These are phyloP conservation scores for Ophiostoma himal-ulmi DNA, from an alignment of 2,329 filamentous ascomycete genomes.

Conservation along the genomic window DNA sequence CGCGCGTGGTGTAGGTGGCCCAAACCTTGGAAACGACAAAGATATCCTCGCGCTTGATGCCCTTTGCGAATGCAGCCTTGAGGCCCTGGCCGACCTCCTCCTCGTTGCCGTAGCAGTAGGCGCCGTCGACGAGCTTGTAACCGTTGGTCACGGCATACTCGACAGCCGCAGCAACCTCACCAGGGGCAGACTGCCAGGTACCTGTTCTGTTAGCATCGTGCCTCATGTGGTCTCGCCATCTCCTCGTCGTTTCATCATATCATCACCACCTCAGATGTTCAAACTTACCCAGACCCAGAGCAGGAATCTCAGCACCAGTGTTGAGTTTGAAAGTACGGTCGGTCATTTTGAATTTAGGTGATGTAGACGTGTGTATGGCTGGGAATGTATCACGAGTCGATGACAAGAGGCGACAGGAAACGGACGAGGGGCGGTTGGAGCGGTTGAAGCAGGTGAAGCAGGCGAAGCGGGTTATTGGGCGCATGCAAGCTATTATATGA, in stretches of 20 bases:
- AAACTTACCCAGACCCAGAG: conserved; percentile 52
- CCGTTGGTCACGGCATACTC: conserved; percentile 51
- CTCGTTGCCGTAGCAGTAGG: conserved; percentile 77
- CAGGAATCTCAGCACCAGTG: conserved; percentile 57
- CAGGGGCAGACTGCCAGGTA: conserved; percentile 59
- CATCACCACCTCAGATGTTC: not conserved
- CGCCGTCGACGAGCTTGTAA: conserved; percentile 61
- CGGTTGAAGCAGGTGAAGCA: not conserved
- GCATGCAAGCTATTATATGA: not conserved
- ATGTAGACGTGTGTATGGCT: not conserved
- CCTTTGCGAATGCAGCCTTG: conserved; percentile 62
- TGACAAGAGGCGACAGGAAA: not conserved
- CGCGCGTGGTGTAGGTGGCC: conserved; percentile 69
- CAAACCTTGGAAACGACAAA: conserved; percentile 85
- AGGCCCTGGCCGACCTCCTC: conserved; percentile 75
- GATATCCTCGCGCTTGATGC: conserved; percentile 69
- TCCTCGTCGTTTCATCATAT: not conserved
- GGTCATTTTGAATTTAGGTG: conserved; percentile 40
- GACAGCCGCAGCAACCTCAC: conserved; percentile 54
- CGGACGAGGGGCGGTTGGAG: not conserved
- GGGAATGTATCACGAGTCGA: too few relatives aligned
- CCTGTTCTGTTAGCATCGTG: conserved; percentile 36
- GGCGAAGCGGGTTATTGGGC: not conserved
- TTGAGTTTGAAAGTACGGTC: conserved; percentile 58
- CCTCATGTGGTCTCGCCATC: not conserved